Conservation (phyloP, 2,329 filamentous ascomycete species). For the Ophiostoma tasmaniense region DNA sequence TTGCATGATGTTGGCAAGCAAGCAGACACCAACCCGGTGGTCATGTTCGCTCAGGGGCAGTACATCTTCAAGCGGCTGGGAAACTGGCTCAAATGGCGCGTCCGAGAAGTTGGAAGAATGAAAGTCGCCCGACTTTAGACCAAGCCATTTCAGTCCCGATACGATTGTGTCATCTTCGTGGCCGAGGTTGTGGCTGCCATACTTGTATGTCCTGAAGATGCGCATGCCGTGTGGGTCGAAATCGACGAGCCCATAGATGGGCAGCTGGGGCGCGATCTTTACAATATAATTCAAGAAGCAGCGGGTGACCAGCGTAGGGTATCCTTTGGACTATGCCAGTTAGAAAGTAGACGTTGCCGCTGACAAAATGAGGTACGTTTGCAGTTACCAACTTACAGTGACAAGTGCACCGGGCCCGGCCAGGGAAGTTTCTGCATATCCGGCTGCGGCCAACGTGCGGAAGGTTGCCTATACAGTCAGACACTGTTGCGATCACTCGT, state of each 20-base stretch:
- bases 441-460: constrained; percentile 51
- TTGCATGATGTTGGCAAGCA: constrained; percentile 39
- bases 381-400: too few species aligned
- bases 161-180: constrained; percentile 49
- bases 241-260: constrained; percentile 59
- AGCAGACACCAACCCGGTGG: constrained; percentile 45
- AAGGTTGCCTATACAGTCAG: constrained; percentile 54
- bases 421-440: constrained; percentile 43
- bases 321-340: constrained; percentile 63
- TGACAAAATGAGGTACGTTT: too few species aligned
- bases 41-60: constrained; percentile 45
- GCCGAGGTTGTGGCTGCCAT: constrained; percentile 54
- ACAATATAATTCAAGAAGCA: not conserved
- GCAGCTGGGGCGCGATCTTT: constrained; percentile 30
- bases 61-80: constrained; percentile 21
- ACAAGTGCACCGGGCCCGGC: constrained; percentile 55
- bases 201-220: constrained; percentile 66
- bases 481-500: not conserved
- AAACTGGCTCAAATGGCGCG: not conserved
- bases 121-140: constrained; percentile 32
- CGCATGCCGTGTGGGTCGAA: constrained; percentile 68
- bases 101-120: not conserved
- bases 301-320: constrained; percentile 53
- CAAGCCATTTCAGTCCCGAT: constrained; percentile 54
- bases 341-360: too few species aligned